Conservation (phyloP, 768 basidiomycete species). For the Russula virescens region DNA sequence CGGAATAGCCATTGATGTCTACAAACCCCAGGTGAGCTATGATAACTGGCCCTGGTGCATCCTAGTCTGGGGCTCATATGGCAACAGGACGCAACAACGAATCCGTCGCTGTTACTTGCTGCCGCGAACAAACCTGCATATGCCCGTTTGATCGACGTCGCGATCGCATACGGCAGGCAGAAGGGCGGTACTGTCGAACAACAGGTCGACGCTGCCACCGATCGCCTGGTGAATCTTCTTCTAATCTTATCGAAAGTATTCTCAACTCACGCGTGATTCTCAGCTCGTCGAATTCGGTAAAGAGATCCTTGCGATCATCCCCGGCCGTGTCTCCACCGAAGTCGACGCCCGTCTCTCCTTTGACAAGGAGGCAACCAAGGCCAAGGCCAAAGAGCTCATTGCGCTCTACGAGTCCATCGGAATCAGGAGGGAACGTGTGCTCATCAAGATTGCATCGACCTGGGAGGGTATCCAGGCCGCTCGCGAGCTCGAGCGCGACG, state of each 20-base stretch:
- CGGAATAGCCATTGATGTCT: constrained; percentile 76
- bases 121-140: constrained; percentile 91
- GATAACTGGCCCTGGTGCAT: background rate
- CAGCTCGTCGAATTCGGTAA: constrained; percentile 97
- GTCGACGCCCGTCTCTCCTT: constrained; percentile 98
- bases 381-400: constrained; percentile 88
- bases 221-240: constrained; percentile 61
- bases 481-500: constrained; percentile 86
- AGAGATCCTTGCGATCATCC: constrained; percentile 91
- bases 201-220: constrained; percentile 74
- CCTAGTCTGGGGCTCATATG: constrained; percentile 1
- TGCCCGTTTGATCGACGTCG: constrained; percentile 68
- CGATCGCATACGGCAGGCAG: constrained; percentile 66
- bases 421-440: constrained; percentile 85
- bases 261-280: constrained; percentile 8
- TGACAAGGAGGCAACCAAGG: constrained; percentile 88
- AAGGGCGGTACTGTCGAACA: constrained; percentile 75
- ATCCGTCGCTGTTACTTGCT: constrained; percentile 91
- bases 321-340: constrained; percentile 98
- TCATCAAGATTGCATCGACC: constrained; percentile 99
- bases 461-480: constrained; percentile 99
- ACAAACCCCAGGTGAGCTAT: constrained; percentile 79
- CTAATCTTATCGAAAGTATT: constrained; percentile 19
- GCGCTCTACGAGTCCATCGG: constrained; percentile 92
- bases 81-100: constrained; percentile 90